phyloP scores from a whole-genome alignment of 2,329 filamentous ascomycete genomes.

The Colletotrichum tamarilloi region DNA sequence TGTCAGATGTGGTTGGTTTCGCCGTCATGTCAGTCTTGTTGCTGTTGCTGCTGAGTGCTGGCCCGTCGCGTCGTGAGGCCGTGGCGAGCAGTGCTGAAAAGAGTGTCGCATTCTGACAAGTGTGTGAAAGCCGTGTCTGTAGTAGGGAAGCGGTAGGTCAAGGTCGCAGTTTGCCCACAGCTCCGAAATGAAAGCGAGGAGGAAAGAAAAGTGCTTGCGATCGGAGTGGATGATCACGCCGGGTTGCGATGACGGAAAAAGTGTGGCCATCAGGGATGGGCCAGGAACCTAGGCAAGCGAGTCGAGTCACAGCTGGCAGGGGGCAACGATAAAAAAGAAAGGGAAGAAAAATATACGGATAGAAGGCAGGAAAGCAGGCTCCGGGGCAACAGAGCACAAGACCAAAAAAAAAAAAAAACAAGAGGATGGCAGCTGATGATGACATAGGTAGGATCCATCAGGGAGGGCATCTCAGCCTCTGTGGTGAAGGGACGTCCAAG shows the following conservation, averaged over 20 bases:
- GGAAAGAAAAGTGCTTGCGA: not conserved
- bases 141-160: not conserved
- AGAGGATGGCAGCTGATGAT: slow-evolving; percentile 18
- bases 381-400: not conserved
- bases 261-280: slow-evolving; percentile 20
- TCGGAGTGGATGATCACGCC: slow-evolving; percentile 21
- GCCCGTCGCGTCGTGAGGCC: slow-evolving; percentile 7
- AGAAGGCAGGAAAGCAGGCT: slow-evolving; percentile 12
- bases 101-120: not conserved
- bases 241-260: slow-evolving; percentile 1
- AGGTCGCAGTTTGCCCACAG: not conserved
- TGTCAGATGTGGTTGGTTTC: slow-evolving; percentile 8
- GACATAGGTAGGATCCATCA: slow-evolving; percentile 31
- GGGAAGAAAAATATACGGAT: not conserved
- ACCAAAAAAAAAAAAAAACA: not conserved
- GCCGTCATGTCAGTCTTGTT: slow-evolving; percentile 6
- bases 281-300: slow-evolving; percentile 12
- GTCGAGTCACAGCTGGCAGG: not conserved
- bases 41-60: not conserved
- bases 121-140: not conserved
- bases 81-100: not conserved
- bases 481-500: not conserved
- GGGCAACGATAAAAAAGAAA: not conserved
- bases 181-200: not conserved
- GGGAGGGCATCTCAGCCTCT: not conserved